Evolutionary conservation across 2,329 filamentous ascomycete species (phyloP).

Genomic region (Byssoonygena ceratinophila): DNA sequence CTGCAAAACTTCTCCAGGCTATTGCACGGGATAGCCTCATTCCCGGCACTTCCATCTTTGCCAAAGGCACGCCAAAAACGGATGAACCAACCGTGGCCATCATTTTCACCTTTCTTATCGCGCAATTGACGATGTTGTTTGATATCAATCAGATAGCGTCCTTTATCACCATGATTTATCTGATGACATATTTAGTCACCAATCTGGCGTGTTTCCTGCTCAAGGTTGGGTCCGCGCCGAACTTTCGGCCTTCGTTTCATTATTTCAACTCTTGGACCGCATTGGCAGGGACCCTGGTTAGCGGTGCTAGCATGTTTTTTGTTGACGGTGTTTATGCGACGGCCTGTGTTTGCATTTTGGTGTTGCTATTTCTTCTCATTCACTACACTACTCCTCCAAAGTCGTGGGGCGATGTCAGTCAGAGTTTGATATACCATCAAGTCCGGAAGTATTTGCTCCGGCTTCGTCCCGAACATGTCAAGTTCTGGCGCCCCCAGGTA

Average conservation of each 20-base stretch:
- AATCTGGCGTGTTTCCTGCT: constrained; percentile 79
- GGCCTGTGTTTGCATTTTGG: constrained; percentile 59
- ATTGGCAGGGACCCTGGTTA: constrained; percentile 60
- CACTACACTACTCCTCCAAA: constrained; percentile 80
- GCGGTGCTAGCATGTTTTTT: constrained; percentile 77
- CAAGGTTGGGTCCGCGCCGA: constrained; percentile 77
- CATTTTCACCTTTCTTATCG: constrained; percentile 61
- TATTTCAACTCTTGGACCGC: constrained; percentile 85
- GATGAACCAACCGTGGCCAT: constrained; percentile 72
- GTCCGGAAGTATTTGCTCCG: constrained; percentile 77
- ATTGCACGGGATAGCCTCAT: constrained; percentile 68
- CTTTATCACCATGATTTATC: constrained; percentile 80
- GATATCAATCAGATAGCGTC: constrained; percentile 83
- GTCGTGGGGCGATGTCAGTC: constrained; percentile 80
- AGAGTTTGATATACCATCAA: constrained; percentile 79
- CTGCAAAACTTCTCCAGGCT: constrained; percentile 74
- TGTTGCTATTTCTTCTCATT: constrained; percentile 71
- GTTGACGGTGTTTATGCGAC: constrained; percentile 73
- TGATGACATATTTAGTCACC: constrained; percentile 85
- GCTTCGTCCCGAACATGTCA: constrained; percentile 79
- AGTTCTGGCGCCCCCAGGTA: constrained; percentile 86
- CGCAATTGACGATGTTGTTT: constrained; percentile 69
- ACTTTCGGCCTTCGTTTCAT: constrained; percentile 78
- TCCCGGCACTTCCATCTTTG: constrained; percentile 63
- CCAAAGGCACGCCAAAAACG: constrained; percentile 57